phyloP scores from a whole-genome alignment of 345 rosid genomes.

The Eucalyptus cloeziana region DNA sequence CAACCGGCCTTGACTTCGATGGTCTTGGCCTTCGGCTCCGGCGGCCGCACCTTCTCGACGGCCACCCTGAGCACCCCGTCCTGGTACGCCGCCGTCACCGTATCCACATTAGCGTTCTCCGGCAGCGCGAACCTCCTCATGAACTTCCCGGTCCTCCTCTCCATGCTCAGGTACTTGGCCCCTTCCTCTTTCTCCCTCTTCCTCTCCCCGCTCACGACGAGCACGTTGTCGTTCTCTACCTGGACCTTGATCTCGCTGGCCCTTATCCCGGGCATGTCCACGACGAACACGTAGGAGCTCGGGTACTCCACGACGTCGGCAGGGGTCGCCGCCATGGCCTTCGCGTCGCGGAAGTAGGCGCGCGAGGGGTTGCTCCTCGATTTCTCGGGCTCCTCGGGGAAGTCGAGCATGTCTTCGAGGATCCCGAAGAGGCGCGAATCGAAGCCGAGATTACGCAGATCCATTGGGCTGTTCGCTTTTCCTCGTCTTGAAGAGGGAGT shows the following conservation, averaged over 20 bases:
- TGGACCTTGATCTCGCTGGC: constrained; percentile 63
- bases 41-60: constrained; percentile 65
- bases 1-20: constrained; percentile 64
- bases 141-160: constrained; percentile 67
- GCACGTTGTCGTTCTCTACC: constrained; percentile 57
- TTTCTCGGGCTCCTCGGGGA: constrained; percentile 5
- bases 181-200: constrained; percentile 41
- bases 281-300: constrained; percentile 35
- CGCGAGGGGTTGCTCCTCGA: constrained; percentile 18
- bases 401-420: constrained; percentile 50
- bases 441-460: constrained; percentile 30
- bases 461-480: constrained; percentile 1
- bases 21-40: constrained; percentile 69
- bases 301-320: constrained; percentile 64
- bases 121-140: constrained; percentile 80
- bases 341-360: constrained; percentile 44
- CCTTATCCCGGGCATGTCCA: constrained; percentile 85
- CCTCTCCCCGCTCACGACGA: constrained; percentile 53
- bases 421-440: constrained; percentile 27
- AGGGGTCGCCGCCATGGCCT: constrained; percentile 82
- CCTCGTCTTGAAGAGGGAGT: not conserved
- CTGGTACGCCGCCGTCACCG: constrained; percentile 53
- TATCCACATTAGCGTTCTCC: constrained; percentile 55
- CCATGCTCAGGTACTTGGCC: constrained; percentile 68
- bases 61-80: constrained; percentile 76